phyloP scores from a whole-genome alignment of 2,329 filamentous ascomycete genomes.

The Verruconis gallopava region DNA sequence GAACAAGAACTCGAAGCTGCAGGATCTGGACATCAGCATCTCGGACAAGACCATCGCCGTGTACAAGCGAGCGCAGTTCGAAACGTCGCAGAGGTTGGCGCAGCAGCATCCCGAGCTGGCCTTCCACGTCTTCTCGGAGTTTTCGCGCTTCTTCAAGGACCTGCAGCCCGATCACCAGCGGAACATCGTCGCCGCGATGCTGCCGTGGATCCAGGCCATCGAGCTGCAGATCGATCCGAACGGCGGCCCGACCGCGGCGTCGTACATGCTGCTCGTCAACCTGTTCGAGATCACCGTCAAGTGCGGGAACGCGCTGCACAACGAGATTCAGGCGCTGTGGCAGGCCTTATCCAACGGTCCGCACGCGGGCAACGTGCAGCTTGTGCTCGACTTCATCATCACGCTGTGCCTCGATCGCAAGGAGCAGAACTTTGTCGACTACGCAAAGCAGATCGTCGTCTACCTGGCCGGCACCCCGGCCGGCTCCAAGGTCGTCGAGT shows the following conservation, averaged over 20 bases:
- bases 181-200: conserved; percentile 84
- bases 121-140: conserved; percentile 92
- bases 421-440: conserved; percentile 96
- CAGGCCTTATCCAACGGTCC: conserved; percentile 89
- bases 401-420: conserved; percentile 80
- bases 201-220: conserved; percentile 93
- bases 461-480: conserved; percentile 79
- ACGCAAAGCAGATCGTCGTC: conserved; percentile 95
- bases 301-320: conserved; percentile 75
- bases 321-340: conserved; percentile 95
- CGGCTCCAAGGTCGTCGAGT: conserved; percentile 86
- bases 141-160: conserved; percentile 84
- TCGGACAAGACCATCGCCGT: conserved; percentile 97
- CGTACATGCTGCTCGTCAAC: conserved; percentile 90
- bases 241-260: conserved; percentile 77
- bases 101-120: conserved; percentile 81
- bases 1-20: conserved; percentile 75
- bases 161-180: conserved; percentile 71
- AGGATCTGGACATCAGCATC: conserved; percentile 96
- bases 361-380: conserved; percentile 82
- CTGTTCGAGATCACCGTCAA: conserved; percentile 93
- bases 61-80: conserved; percentile 94
- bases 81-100: conserved; percentile 81
- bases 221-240: conserved; percentile 86
- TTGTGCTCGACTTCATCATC: conserved; percentile 95